A percentile compares a stretch with the other conserved stretches of the same genome.
Conservation (phyloP, 2,329 filamentous ascomycete genomes). For the Cryphonectria parasitica region DNA sequence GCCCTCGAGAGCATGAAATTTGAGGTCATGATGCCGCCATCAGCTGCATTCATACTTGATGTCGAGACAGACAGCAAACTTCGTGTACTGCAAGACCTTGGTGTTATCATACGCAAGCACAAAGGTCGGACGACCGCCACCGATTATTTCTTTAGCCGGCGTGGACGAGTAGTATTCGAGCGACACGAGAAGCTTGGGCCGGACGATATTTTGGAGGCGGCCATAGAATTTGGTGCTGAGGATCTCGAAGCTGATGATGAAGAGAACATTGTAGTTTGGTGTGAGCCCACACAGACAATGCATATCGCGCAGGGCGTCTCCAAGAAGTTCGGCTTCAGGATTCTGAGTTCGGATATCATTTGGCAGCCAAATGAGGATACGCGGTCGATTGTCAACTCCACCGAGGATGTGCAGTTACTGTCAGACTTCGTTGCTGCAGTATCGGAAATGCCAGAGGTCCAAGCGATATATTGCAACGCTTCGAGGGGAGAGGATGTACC, state of each 20-base stretch:
- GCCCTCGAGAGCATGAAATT: conserved; percentile 77
- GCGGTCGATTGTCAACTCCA: conserved; percentile 63
- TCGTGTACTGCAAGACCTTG: conserved; percentile 74
- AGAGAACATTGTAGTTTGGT: conserved; percentile 73
- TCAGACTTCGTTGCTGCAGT: conserved; percentile 62
- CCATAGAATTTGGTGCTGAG: conserved; percentile 81
- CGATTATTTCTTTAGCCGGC: conserved; percentile 82
- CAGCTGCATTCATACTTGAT: conserved; percentile 80
- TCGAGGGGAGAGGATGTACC: conserved; percentile 50
- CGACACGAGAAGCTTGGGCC: conserved; percentile 57
- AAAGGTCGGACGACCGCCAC: conserved; percentile 75
- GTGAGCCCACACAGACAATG: conserved; percentile 67
- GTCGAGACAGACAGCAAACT: conserved; percentile 82
- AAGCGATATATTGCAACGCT: conserved; percentile 78
- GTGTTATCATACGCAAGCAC: conserved; percentile 69
- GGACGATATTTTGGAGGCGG: conserved; percentile 77
- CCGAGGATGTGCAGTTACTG: conserved; percentile 60
- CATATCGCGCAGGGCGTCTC: conserved; percentile 67
- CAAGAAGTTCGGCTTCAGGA: conserved; percentile 64
- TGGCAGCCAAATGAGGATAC: conserved; percentile 86
- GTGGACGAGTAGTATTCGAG: conserved; percentile 74
- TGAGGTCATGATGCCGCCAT: conserved; percentile 79
- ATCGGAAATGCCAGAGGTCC: conserved; percentile 72
- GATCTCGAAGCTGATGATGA: conserved; percentile 71
- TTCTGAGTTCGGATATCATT: conserved; percentile 78